Evolutionary conservation across 1,284 basidiomycete genomes (phyloP).

Genomic region (Cryptococcus sp.): DNA sequence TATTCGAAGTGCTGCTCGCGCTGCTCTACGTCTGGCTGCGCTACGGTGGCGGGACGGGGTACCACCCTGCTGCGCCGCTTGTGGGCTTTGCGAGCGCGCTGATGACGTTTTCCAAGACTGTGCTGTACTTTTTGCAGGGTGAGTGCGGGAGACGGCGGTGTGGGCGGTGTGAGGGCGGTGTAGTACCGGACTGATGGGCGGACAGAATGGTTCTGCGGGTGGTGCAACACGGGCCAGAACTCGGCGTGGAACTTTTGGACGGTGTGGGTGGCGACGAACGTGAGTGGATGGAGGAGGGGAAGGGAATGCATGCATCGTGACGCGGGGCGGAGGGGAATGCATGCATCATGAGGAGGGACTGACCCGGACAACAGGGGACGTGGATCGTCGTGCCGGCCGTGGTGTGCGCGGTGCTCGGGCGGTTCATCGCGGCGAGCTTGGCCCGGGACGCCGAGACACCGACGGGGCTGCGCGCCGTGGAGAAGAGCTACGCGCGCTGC

Average conservation of each 20-base stretch:
- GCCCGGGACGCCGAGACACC: slow-evolving; percentile 2
- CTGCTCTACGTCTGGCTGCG: slow-evolving; percentile 70
- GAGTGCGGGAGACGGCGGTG: slow-evolving; percentile 33
- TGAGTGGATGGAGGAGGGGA: too few species aligned
- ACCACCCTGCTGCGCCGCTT: slow-evolving; percentile 53
- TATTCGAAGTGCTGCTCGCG: slow-evolving; percentile 75
- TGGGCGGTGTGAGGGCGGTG: neutral
- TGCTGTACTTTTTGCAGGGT: slow-evolving; percentile 76
- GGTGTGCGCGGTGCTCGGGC: slow-evolving; percentile 30
- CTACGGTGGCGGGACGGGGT: slow-evolving; percentile 55
- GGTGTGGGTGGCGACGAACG: slow-evolving; percentile 78
- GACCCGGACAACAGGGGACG: too few species aligned
- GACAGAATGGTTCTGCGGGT: slow-evolving; percentile 49
- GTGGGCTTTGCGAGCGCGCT: slow-evolving; percentile 67
- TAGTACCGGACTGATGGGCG: neutral
- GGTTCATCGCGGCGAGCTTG: slow-evolving; percentile 29
- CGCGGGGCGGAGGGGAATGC: too few species aligned
- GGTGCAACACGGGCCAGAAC: slow-evolving; percentile 75
- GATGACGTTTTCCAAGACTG: slow-evolving; percentile 80
- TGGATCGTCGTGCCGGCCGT: slow-evolving; percentile 42
- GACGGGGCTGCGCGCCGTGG: too few species aligned
- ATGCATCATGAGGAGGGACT: too few species aligned
- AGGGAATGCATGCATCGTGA: too few species aligned
- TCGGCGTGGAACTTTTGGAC: slow-evolving; percentile 53
- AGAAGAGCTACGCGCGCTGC: neutral